Percentiles rank a stretch among this genome's conserved stretches.
Conservation (phyloP, 352 stramenopile genomes). For the Pythium aquatile region DNA sequence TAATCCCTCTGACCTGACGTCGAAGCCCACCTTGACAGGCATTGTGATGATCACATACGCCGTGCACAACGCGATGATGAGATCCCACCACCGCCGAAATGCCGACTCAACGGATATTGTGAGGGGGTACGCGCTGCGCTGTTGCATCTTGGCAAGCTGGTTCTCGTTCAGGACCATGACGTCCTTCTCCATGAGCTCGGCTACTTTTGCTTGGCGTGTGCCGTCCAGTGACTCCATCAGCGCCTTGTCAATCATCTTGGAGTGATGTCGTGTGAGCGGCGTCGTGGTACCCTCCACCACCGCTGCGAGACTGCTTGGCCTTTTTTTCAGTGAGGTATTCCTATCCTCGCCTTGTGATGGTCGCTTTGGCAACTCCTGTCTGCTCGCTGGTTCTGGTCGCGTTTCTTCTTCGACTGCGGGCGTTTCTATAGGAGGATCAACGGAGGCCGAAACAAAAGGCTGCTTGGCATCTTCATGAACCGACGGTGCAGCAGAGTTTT, state of each 20-base stretch:
- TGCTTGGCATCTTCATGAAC: neutral
- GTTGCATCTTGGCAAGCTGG: conserved; percentile 57
- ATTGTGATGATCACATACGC: conserved; percentile 56
- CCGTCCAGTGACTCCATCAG: conserved; percentile 36
- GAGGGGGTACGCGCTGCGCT: conserved; percentile 43
- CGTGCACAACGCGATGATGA: conserved; percentile 48
- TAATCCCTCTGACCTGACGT: conserved; percentile 30
- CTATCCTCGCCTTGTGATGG: neutral
- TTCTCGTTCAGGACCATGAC: conserved; percentile 60
- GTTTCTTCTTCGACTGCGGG: neutral
- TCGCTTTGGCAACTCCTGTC: neutral
- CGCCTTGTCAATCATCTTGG: conserved; percentile 43
- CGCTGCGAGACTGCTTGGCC: conserved; percentile 29
- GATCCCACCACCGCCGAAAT: conserved; percentile 63
- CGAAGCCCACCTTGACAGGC: conserved; percentile 57
- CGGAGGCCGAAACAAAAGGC: neutral
- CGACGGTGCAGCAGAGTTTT: neutral
- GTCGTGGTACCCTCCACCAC: conserved; percentile 27
- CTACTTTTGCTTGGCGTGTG: conserved; percentile 38
- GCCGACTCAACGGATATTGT: conserved; percentile 62
- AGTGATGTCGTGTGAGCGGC: conserved; percentile 32
- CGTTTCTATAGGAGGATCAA: neutral
- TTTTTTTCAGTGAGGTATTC: neutral
- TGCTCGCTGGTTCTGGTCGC: neutral
- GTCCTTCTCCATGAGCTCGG: conserved; percentile 56